Conservation (phyloP, 2,329 filamentous ascomycete genomes). For the Tolypocladium sp. region DNA sequence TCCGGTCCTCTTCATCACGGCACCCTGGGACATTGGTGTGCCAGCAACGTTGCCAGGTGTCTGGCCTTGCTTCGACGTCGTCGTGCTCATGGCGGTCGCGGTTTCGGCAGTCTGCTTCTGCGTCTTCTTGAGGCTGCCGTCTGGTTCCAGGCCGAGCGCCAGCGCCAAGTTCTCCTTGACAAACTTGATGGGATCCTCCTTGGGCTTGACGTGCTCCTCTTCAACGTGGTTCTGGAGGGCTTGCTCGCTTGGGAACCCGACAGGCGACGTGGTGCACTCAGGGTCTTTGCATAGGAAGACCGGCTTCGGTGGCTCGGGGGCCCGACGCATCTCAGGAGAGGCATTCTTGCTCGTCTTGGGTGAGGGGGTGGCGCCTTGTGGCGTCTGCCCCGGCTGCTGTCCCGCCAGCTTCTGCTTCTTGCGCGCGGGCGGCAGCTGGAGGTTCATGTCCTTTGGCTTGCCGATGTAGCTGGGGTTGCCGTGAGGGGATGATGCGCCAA, state of each 20-base stretch:
- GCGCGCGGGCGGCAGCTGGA: constrained; percentile 48
- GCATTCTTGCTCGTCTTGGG: constrained; percentile 38
- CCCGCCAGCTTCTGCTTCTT: constrained; percentile 44
- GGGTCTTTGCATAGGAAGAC: constrained; percentile 41
- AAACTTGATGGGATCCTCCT: constrained; percentile 45
- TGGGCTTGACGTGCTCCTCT: constrained; percentile 51
- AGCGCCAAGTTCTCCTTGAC: constrained; percentile 38
- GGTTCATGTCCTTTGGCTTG: constrained; percentile 42
- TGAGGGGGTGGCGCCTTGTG: constrained; percentile 32
- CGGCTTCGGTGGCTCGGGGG: constrained; percentile 28
- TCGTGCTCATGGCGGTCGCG: constrained; percentile 28
- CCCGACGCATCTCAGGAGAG: constrained; percentile 34
- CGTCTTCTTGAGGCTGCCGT: constrained; percentile 33
- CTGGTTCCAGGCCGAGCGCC: constrained; percentile 40
- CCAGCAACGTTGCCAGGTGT: constrained; percentile 32
- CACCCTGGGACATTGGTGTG: constrained; percentile 42
- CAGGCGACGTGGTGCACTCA: constrained; percentile 41
- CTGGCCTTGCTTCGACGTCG: constrained; percentile 38
- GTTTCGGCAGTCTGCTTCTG: constrained; percentile 15
- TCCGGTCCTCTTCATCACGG: constrained; percentile 39
- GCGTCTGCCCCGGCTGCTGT: constrained; percentile 27
- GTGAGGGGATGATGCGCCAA: constrained; percentile 48
- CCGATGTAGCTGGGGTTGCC: constrained; percentile 48
- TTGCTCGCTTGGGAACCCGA: constrained; percentile 46
- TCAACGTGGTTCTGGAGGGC: constrained; percentile 41